Base-by-base conservation (phyloP, 768 basidiomycete species). In the Termitomyces sp. region DNA sequence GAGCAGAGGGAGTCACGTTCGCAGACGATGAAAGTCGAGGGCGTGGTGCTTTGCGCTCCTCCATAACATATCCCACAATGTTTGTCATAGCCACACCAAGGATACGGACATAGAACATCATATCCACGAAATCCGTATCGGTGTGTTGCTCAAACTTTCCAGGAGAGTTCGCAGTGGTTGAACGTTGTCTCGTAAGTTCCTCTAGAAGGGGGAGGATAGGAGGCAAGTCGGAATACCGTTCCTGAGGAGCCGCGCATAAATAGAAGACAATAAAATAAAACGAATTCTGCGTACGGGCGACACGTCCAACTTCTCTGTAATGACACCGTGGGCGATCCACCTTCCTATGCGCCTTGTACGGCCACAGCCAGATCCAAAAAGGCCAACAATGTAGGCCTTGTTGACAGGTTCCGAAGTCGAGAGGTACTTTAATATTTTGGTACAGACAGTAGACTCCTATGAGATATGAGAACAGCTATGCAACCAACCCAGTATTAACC, bases 61-160 rank as follows among this genome's bases (percentile, higher is more conserved):
- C 71, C 45, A 68, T 65, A 21, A 81, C 75, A 60, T 88, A 89
- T 9, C 68, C 77, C 19, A 77, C 73, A 30, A 90, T 71, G 55
- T 85, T 78, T 3, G 80, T 75, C 43, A 89, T 64, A 6, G 81
- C 85, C 10, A 81, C 68, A 22, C 76, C 73, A n/a, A 90, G 75
- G 32, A 90, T 76, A 19, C 73, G 69, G 14, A 84, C 70, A 58
- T 82, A 72, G 63, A 77, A 77, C 5, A 74, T 69, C 64, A 92
- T 72, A 37, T 80, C 77, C 34, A 82, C 77, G 55, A 84, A 90
- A 66, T 88, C 81, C 3, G 78, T 83, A 19, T 78, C 74, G 12
- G 78, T 75, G 24, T 78, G 58, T 38, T 86, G 62, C 22, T 82
- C 76, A 58, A 90, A 85, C 44, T 80, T 68, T 24, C 75, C 77